These are phyloP conservation scores for Apiosordaria backusii DNA, from an alignment of 495 filamentous ascomycete species.

Conservation along the genomic window DNA sequence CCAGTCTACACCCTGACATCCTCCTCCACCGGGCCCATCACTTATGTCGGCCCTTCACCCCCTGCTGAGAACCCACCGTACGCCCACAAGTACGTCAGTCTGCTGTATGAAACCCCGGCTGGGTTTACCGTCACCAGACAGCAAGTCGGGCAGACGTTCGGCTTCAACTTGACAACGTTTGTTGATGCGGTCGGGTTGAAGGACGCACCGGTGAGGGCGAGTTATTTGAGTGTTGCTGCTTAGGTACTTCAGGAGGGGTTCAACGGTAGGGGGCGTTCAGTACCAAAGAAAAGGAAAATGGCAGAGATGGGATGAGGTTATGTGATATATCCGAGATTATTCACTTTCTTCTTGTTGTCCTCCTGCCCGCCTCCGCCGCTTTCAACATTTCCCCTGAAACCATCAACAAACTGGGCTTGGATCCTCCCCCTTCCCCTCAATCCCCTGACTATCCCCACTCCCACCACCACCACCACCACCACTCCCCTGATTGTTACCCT, in stretches of 20 bases:
- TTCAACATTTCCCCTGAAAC: too few species aligned
- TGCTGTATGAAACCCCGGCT: slow-evolving; percentile 33
- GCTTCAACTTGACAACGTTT: slow-evolving; percentile 43
- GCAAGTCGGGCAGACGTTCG: slow-evolving; percentile 33
- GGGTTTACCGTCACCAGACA: slow-evolving; percentile 33
- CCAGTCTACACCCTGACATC: slow-evolving; percentile 39
- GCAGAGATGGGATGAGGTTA: too few species aligned
- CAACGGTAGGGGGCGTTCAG: too few species aligned
- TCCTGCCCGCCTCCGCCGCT: too few species aligned
- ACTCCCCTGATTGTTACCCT: too few species aligned
- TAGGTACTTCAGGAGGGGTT: neutral
- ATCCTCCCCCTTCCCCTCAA: too few species aligned
- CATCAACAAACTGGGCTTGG: too few species aligned
- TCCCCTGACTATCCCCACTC: too few species aligned
- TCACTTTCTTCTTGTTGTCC: too few species aligned
- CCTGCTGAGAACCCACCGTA: slow-evolving; percentile 44
- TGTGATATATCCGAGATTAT: too few species aligned
- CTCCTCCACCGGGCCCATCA: slow-evolving; percentile 34
- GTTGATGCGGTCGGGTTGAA: slow-evolving; percentile 34
- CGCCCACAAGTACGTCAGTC: slow-evolving; percentile 45
- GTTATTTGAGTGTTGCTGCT: slow-evolving; percentile 32
- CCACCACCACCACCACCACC: too few species aligned
- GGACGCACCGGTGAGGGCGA: slow-evolving; percentile 38
- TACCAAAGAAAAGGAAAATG: too few species aligned
- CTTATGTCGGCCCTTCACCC: slow-evolving; percentile 43